Evolutionary conservation across 2,329 filamentous ascomycete species (phyloP).

Genomic region (Fusarium gaditjirri): DNA sequence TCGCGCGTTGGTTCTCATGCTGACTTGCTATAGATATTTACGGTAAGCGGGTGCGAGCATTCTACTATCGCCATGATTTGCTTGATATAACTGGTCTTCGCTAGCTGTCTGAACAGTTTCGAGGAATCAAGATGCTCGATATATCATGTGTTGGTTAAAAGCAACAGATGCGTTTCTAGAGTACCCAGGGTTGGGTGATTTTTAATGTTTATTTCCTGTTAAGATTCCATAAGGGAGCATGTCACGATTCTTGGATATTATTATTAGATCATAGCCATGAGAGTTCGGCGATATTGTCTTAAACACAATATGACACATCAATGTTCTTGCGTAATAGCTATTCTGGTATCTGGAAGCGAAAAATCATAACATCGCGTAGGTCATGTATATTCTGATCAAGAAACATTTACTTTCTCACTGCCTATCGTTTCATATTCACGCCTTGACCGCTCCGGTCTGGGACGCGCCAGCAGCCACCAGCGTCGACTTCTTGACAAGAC

Average conservation of each 20-base stretch:
- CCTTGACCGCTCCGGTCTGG: conserved; percentile 35
- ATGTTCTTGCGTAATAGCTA: neutral
- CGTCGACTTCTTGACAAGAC: conserved; percentile 60
- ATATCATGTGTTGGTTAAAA: neutral
- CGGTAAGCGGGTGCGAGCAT: conserved; percentile 80
- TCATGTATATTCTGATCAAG: neutral
- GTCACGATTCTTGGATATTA: neutral
- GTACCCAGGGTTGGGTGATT: neutral
- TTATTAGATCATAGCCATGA: neutral
- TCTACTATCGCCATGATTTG: conserved; percentile 80
- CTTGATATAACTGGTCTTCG: conserved; percentile 55
- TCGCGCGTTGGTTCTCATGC: neutral
- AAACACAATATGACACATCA: neutral
- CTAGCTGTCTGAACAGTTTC: conserved; percentile 19
- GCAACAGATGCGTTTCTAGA: neutral
- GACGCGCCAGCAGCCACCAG: conserved; percentile 34
- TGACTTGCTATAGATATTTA: conserved; percentile 69
- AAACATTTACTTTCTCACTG: neutral
- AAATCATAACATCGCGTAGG: conserved; percentile 3
- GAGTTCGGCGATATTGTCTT: neutral
- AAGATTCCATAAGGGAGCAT: neutral
- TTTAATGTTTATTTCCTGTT: conserved; percentile 10
- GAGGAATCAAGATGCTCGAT: conserved; percentile 26
- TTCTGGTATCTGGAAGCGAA: conserved; percentile 5
- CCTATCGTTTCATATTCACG: conserved; percentile 10